phyloP scores from a whole-genome alignment of 1,284 basidiomycete genomes.

The Xerocomus nothofagi region DNA sequence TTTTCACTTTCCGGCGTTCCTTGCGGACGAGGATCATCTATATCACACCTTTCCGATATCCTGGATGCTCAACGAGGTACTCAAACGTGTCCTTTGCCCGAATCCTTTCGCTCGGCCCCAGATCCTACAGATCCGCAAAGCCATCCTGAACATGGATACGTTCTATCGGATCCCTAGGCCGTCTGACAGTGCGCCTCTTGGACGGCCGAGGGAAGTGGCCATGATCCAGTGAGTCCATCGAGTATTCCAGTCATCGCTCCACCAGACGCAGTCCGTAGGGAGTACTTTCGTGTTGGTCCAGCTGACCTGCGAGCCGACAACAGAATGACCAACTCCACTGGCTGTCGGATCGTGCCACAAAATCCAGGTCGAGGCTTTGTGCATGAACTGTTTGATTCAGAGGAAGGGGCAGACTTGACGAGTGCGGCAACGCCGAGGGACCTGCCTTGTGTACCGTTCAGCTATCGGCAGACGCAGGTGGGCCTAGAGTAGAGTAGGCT shows the following conservation, averaged over 20 bases:
- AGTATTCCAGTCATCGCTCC: background rate
- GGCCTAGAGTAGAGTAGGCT: no score
- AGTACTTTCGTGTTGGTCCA: background rate
- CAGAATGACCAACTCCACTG: background rate
- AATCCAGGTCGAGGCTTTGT: constrained; percentile 1
- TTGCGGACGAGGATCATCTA: constrained; percentile 68
- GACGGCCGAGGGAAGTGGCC: constrained; percentile 12
- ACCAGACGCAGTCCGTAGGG: background rate
- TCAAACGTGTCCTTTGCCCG: constrained; percentile 58
- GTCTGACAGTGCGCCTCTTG: constrained; percentile 26
- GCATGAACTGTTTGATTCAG: background rate
- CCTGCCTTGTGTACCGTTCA: background rate
- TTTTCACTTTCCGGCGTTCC: constrained; percentile 69
- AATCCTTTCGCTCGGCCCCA: constrained; percentile 56
- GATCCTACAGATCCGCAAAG: constrained; percentile 61
- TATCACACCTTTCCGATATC: constrained; percentile 75
- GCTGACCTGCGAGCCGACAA: background rate
- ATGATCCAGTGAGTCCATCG: constrained; percentile 7
- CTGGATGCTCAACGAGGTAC: constrained; percentile 49
- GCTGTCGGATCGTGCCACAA: background rate
- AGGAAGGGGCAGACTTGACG: background rate
- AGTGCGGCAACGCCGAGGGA: background rate
- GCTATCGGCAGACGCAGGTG: background rate
- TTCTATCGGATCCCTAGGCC: constrained; percentile 63
- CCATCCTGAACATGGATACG: constrained; percentile 56